Base-by-base conservation (phyloP, 305 asterid species). In the Fraxinus baroniana region DNA sequence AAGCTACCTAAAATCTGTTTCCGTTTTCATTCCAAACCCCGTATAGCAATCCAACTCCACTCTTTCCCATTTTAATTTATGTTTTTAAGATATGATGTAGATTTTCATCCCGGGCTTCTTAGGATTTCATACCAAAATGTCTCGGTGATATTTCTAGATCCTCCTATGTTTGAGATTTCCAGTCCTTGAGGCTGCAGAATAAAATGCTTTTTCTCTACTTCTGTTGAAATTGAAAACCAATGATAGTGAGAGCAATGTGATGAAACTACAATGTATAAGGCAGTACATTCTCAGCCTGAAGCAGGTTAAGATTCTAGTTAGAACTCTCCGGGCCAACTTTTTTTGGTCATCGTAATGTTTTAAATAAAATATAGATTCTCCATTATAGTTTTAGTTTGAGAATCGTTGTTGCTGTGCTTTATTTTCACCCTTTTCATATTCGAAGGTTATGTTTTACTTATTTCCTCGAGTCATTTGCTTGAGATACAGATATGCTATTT, bases 401-500 rank as follows among this genome's bases (percentile, higher is more conserved):
- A 7, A 62, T 62, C 17, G 24, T 76, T 18, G 64, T 39, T 32
- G 30, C 52, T 1, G 30, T 76, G 66, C 36, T 44, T 55, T 36
- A 7, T 78, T 57, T 44, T 28, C 5, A 9, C 18, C n/a, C 39
- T 13, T 20, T 15, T 9, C 22, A 32, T 0, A 26, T 44, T 22
- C 73, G 4, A 49, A 4, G 64, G 35, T 20, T 39, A 7, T 8
- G 2, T 36, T 75, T 36, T 57, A 7, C 66, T 5, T 10, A 7
- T 79, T 2, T 3, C 79, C 17, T 82, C 57, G 18, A 30, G 32
- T 77, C 70, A 52, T 37, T 26, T 74, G 18, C 78, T 68, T 36
- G 84, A 70, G 28, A 22, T 72, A 62, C 46, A 13, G 74, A 9
- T 41, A 15, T 73, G 36, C 17, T 49, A 10, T 76, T 86, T 81